Evolutionary conservation across 176 grass and related monocot genomes (phyloP).

Genomic region (Triticum monococcum): DNA sequence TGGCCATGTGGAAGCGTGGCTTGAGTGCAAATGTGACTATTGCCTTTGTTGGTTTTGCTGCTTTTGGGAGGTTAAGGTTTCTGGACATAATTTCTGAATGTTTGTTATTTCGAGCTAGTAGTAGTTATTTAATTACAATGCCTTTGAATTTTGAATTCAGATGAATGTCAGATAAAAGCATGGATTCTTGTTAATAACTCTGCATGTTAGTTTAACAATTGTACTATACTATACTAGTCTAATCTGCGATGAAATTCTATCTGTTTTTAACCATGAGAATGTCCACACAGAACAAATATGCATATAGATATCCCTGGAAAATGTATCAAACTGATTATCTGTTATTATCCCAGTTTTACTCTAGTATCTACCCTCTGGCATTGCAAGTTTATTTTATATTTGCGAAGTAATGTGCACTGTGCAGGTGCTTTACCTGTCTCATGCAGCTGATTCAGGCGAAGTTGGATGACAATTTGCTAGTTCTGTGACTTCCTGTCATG

Average conservation of each 20-base stretch:
- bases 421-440: not conserved
- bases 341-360: not conserved
- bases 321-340: not conserved
- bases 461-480: not conserved
- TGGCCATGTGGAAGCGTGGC: not conserved
- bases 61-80: not conserved
- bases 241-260: not conserved
- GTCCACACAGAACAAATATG: not conserved
- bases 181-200: not conserved
- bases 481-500: constrained; percentile 34
- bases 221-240: not conserved
- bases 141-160: not conserved
- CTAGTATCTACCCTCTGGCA: not conserved
- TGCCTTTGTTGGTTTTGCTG: not conserved
- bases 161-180: not conserved
- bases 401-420: not conserved
- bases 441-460: not conserved
- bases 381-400: not conserved
- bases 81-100: not conserved
- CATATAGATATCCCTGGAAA: not conserved
- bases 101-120: not conserved
- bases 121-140: not conserved
- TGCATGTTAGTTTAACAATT: not conserved
- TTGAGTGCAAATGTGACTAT: not conserved
- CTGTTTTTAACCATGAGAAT: not conserved